Evolutionary conservation across 2,329 filamentous ascomycete genomes (phyloP), one percentile per base, ranked within the genome.

Genomic region (Neopestalotiopsis rosae): DNA sequence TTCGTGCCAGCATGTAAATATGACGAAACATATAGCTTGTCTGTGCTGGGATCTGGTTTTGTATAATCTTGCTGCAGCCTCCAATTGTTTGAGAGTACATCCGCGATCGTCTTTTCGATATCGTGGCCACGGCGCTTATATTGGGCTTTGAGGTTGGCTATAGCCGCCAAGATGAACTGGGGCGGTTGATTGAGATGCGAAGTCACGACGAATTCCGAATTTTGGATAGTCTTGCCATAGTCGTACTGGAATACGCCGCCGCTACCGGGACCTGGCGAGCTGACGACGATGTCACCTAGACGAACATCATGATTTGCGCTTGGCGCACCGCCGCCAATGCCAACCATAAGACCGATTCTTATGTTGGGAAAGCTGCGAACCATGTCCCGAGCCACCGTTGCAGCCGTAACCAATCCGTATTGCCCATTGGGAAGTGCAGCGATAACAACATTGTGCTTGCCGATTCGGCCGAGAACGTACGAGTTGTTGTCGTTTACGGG

Each of bases 281-380:
- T 75, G 24, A 80, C 78, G 0, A 79, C 77, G 34, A 80, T 65
- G 42, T 80, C 78, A 1, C 79, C 78, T 2, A 80, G 74, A 2
- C 75, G 72, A 20, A 79, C 76, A 58, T 79, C 77, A 14, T 76
- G 63, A 42, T 71, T 70, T 56, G 4, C 12, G 20, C 14, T 17
- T 4, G 76, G 75, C 5, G 70, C 74, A 10, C 77, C 78, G 20
- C 77, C 77, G 13, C 74, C 77, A 12, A 79, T 77, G 12, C 79
- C 79, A 7, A 81, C 79, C 71, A 81, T 73, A 7, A 81, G 63
- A 1, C 73, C 74, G 14, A 78, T 63, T 5, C 75, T 69, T 2
- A 81, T n/a, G 42, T 72, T 71, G 2, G 74, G 71, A 65, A 78
- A 80, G 66, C 68, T 78, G 14, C 70, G 70, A 6, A 72, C 30